Evolutionary conservation across 805 yeast species (phyloP), one percentile per base, ranked within the genome.

Genomic region (Kurtzmaniella fragi): DNA sequence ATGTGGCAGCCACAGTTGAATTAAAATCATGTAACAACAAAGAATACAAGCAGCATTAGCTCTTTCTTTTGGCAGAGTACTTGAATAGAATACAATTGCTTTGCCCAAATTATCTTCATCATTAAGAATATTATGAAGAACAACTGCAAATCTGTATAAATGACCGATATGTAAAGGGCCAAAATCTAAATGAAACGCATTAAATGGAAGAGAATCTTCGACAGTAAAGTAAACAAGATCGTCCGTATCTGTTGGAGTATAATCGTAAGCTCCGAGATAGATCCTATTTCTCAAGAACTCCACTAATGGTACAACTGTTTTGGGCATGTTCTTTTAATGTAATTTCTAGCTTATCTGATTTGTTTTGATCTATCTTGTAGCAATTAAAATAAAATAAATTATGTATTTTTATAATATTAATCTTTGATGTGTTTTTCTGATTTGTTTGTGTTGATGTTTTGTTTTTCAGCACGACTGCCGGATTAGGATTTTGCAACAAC

Each of bases 1-100:
- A 61, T 93, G 99, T 0, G 99, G 99, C 1, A 97, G 88, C 99
- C 99, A 93, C 11, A 88, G 82, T 58, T 93, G 99, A 13, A 93
- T 91, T 39, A 93, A 64, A 1, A 93, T 76, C 97, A 93, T 89
- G 62, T 93, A 93, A 54, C 97, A 88, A 47, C 96, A 87, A 37
- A 93, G 69, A 45, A 93, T 70, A 61, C 98, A 89, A 3, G 98
- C 97, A 13, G 98, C 95, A 55, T 93, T 93, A 5, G 97, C 81
- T 52, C 99, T 67, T 47, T 82, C 82, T 45, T 83, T 80, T 1
- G 95, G 78, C 26, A 85, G 80, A 0, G 91, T 80, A 1, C 89
- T 73, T 11, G 96, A 87, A 60, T 87, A 93, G 52, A 91, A 83
- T 3, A 91, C 95, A 15, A 93, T 87, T 2, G 96, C 95, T 53